A percentile compares a stretch with the other conserved stretches of the same genome.
These are phyloP conservation scores for Penicillium crustosum DNA, from an alignment of 2,329 filamentous ascomycete species.

Conservation along the genomic window DNA sequence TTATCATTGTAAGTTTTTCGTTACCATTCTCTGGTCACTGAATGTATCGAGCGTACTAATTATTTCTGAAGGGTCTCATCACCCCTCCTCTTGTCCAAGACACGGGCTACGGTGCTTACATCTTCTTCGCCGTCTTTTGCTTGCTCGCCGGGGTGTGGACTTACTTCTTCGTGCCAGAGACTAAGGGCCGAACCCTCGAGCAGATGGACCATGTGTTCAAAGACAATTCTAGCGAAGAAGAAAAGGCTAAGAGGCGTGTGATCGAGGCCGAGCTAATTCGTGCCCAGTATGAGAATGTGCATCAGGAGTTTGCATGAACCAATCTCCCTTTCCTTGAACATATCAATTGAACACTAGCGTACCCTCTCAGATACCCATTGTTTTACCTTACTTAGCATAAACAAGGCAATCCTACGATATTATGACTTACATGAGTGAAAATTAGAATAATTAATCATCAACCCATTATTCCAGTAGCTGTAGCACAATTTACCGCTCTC, in stretches of 20 bases:
- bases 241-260: slow-evolving; percentile 29
- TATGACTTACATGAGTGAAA: neutral
- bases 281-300: slow-evolving; percentile 10
- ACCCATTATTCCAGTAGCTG: neutral
- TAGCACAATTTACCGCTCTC: slow-evolving; percentile 12
- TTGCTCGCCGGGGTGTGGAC: slow-evolving; percentile 53
- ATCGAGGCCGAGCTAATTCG: slow-evolving; percentile 36
- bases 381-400: neutral
- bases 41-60: slow-evolving; percentile 14
- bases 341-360: neutral
- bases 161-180: slow-evolving; percentile 58
- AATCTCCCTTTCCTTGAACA: neutral
- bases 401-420: neutral
- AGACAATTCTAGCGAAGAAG: slow-evolving; percentile 37
- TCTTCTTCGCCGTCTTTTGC: slow-evolving; percentile 61
- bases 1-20: slow-evolving; percentile 51
- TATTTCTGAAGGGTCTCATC: slow-evolving; percentile 53
- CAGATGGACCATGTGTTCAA: slow-evolving; percentile 53
- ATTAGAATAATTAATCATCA: neutral
- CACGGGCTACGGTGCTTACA: slow-evolving; percentile 54
- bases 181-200: slow-evolving; percentile 56
- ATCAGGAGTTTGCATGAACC: slow-evolving; percentile 15
- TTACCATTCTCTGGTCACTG: neutral
- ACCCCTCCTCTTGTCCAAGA: slow-evolving; percentile 64
- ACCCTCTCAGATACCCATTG: neutral